Conservation (phyloP, 495 filamentous ascomycete genomes). For the Hypomontagnella submonticulosa region DNA sequence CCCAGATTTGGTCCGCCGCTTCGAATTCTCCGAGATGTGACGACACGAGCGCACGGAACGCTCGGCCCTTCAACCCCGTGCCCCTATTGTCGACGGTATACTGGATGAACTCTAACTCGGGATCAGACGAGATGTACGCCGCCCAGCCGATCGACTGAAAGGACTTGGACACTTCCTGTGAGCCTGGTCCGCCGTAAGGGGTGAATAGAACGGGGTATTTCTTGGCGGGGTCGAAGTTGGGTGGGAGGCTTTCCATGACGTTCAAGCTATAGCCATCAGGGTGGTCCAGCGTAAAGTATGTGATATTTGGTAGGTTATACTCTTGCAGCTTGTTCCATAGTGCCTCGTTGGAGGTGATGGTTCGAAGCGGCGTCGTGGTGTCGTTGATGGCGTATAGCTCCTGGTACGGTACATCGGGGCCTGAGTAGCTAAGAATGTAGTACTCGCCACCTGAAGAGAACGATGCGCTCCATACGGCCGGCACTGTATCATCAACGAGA, state of each 20-base stretch:
- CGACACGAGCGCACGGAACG: slow-evolving; percentile 59
- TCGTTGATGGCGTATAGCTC: slow-evolving; percentile 61
- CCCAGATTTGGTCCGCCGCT: slow-evolving; percentile 67
- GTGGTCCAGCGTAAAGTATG: slow-evolving; percentile 59
- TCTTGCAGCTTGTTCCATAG: slow-evolving; percentile 57
- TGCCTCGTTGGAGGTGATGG: slow-evolving; percentile 61
- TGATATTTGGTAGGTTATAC: slow-evolving; percentile 63
- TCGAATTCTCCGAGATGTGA: slow-evolving; percentile 64
- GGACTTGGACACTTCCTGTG: slow-evolving; percentile 61
- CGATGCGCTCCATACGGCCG: slow-evolving; percentile 64
- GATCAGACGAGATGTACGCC: slow-evolving; percentile 66
- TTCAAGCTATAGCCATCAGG: slow-evolving; percentile 61
- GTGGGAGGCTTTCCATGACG: slow-evolving; percentile 60
- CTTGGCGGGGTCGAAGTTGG: slow-evolving; percentile 60
- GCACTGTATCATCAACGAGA: slow-evolving; percentile 60
- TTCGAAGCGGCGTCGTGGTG: slow-evolving; percentile 56
- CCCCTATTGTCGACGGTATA: slow-evolving; percentile 67
- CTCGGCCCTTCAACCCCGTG: slow-evolving; percentile 64
- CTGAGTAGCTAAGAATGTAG: slow-evolving; percentile 66
- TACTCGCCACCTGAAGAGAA: slow-evolving; percentile 64
- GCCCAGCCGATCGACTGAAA: slow-evolving; percentile 59
- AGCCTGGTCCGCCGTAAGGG: slow-evolving; percentile 66
- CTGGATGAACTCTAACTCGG: slow-evolving; percentile 67
- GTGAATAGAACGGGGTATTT: slow-evolving; percentile 68
- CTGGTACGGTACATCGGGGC: slow-evolving; percentile 67